phyloP scores from a whole-genome alignment of 768 basidiomycete genomes.

The Suillus paluster region DNA sequence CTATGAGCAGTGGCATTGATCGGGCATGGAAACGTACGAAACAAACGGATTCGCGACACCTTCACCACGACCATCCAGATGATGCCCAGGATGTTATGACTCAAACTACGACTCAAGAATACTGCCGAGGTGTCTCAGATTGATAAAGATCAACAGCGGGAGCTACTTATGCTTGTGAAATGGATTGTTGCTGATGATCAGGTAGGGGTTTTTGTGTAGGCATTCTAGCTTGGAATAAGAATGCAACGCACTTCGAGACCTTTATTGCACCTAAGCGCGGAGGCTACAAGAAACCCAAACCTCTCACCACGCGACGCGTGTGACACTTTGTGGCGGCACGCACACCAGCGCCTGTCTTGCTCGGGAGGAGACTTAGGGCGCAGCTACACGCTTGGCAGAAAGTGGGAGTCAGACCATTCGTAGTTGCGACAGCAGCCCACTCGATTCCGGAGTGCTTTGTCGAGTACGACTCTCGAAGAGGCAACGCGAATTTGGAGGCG shows the following conservation, averaged over 20 bases:
- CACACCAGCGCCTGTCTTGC: too few relatives aligned
- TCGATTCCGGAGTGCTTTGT: neutral
- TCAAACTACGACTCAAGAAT: neutral
- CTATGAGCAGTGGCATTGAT: neutral
- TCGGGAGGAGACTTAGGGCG: too few relatives aligned
- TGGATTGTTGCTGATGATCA: neutral
- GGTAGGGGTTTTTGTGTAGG: neutral
- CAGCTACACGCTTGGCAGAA: too few relatives aligned
- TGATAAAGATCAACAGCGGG: neutral
- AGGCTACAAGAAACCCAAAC: too few relatives aligned
- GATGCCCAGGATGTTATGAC: neutral
- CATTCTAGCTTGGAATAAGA: neutral
- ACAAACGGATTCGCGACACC: neutral
- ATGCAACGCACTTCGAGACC: neutral
- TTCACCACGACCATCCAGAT: neutral
- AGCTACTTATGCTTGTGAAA: too few relatives aligned
- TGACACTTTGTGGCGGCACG: too few relatives aligned
- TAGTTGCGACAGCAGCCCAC: neutral
- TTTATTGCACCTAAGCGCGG: too few relatives aligned
- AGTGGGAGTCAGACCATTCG: neutral
- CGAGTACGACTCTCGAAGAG: neutral
- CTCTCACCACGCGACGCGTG: too few relatives aligned
- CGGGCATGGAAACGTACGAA: neutral
- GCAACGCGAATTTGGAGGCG: neutral
- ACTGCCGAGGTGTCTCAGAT: neutral